Evolutionary conservation across 305 asterid species (phyloP).

Genomic region (Fraxinus baroniana): DNA sequence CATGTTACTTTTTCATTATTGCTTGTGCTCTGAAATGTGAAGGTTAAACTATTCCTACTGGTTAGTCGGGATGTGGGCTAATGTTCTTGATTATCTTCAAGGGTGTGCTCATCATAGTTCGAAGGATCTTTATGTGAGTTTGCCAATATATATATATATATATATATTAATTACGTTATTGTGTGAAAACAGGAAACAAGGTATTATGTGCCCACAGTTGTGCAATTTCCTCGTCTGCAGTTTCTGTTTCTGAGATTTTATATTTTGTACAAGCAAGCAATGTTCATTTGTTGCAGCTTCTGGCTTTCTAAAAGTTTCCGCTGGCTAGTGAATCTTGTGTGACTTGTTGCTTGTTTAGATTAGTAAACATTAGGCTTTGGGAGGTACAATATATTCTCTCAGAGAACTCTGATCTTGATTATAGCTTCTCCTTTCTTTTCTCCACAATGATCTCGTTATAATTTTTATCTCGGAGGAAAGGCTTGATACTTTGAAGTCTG

Average conservation of each 20-base stretch:
- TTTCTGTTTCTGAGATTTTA: not conserved
- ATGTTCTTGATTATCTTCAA: constrained; percentile 14
- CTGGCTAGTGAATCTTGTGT: not conserved
- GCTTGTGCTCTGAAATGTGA: constrained; percentile 26
- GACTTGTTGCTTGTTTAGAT: not conserved
- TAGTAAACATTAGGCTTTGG: not conserved
- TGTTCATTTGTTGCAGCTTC: not conserved
- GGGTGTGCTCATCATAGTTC: constrained; percentile 19
- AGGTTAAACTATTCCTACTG: constrained; percentile 22
- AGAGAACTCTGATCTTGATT: not conserved
- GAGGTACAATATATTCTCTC: not conserved
- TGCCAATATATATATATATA: not conserved
- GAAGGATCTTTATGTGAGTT: not conserved
- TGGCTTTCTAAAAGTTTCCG: not conserved
- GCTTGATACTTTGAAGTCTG: not conserved
- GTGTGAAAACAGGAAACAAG: constrained; percentile 7
- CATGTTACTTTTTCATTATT: constrained; percentile 19
- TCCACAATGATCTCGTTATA: not conserved
- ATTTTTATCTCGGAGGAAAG: not conserved
- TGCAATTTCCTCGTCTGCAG: not conserved
- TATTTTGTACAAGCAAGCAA: not conserved
- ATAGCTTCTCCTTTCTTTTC: not conserved
- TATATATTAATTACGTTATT: not conserved
- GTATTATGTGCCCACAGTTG: not conserved
- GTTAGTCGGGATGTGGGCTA: constrained; percentile 23